Evolutionary conservation across 306 rosid genomes (phyloP).

Genomic region (Vachellia collinsii): DNA sequence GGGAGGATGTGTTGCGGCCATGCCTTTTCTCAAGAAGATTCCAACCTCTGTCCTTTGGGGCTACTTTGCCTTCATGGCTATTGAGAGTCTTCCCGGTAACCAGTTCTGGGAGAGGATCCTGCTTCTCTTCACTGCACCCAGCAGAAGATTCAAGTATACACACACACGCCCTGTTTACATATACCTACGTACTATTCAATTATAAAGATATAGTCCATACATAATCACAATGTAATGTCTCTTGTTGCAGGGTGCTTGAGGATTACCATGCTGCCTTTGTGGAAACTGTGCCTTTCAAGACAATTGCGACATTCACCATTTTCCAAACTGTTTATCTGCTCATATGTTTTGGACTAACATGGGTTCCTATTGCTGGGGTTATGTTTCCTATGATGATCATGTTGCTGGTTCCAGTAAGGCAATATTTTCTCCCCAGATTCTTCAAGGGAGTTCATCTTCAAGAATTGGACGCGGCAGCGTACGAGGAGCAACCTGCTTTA

Average conservation of each 20-base stretch:
- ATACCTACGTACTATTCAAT: not conserved
- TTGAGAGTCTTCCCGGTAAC: conserved; percentile 96
- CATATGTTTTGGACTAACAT: conserved; percentile 88
- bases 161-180: conserved; percentile 3
- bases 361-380: conserved; percentile 96
- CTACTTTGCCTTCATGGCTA: conserved; percentile 98
- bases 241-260: conserved; percentile 84
- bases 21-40: conserved; percentile 90
- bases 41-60: conserved; percentile 99
- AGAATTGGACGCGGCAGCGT: conserved; percentile 94
- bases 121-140: conserved; percentile 91
- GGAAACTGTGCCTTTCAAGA: conserved; percentile 97
- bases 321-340: conserved; percentile 86
- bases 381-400: conserved; percentile 97
- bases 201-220: not conserved
- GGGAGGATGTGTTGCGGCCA: conserved; percentile 95
- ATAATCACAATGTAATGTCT: not conserved
- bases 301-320: conserved; percentile 74
- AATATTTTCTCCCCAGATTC: conserved; percentile 83
- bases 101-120: conserved; percentile 98
- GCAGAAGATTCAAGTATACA: conserved; percentile 73
- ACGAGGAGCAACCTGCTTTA: conserved; percentile 88
- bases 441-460: conserved; percentile 95
- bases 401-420: conserved; percentile 90
- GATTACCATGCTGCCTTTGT: conserved; percentile 92